phyloP scores from a whole-genome alignment of 2,329 filamentous ascomycete species.

The Epichloe brachyelytri region DNA sequence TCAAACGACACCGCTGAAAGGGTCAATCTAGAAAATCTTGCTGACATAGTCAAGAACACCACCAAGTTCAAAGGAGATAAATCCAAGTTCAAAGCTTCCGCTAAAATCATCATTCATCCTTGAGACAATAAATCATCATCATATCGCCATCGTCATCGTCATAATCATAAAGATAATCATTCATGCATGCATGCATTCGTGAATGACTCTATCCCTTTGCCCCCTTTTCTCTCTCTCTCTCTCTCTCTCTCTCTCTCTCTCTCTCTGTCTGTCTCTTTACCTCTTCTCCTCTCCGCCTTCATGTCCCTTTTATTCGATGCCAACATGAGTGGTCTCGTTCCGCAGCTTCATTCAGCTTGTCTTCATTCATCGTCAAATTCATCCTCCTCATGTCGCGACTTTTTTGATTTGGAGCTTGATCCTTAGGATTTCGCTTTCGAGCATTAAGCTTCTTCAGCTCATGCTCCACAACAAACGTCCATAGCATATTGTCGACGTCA shows the following conservation, averaged over 20 bases:
- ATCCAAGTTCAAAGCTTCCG: conserved; percentile 20
- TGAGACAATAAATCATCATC: conserved; percentile 5
- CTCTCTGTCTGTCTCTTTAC: neutral
- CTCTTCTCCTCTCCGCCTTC: neutral
- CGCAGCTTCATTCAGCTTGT: conserved; percentile 4
- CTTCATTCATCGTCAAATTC: conserved; percentile 14
- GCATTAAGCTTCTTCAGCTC: conserved; percentile 28
- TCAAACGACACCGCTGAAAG: conserved; percentile 16
- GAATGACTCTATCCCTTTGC: neutral
- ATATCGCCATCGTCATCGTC: conserved; percentile 5
- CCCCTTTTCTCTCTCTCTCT: neutral
- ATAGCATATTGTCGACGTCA: conserved; percentile 14
- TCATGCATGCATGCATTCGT: neutral
- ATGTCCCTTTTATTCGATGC: neutral
- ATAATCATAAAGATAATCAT: conserved; percentile 3
- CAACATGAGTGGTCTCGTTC: no score
- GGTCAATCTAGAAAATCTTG: conserved; percentile 21
- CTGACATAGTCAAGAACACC: conserved; percentile 19
- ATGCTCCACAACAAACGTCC: conserved; percentile 24
- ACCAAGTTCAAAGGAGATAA: conserved; percentile 20
- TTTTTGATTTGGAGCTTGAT: conserved; percentile 14
- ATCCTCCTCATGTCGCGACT: conserved; percentile 7
- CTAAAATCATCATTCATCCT: conserved; percentile 15
- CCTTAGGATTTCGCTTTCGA: conserved; percentile 17
- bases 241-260: no score